A percentile compares a stretch with the other conserved stretches of the same genome.
Evolutionary conservation across 1,284 basidiomycete species (phyloP).

Genomic region (Boletus holoroseus): DNA sequence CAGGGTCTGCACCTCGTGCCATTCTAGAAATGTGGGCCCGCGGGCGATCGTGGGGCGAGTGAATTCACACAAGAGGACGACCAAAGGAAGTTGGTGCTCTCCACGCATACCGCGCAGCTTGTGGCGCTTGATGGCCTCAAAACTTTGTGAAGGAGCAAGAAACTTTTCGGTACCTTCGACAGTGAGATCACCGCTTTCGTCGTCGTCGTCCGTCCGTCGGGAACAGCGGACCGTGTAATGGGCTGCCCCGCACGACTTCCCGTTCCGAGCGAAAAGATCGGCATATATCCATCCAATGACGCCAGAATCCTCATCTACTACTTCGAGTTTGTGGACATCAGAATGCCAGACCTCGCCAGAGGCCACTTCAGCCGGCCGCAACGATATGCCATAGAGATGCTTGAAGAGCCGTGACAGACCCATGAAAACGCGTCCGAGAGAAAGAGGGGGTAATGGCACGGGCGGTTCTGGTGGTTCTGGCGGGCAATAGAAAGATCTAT

Average conservation of each 20-base stretch:
- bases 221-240: constrained; percentile 98
- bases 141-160: constrained; percentile 47
- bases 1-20: constrained; percentile 92
- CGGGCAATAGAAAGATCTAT: constrained; percentile 85
- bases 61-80: constrained; percentile 91
- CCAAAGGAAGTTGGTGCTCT: constrained; percentile 83
- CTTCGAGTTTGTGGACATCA: constrained; percentile 88
- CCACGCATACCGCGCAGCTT: constrained; percentile 57
- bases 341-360: constrained; percentile 87
- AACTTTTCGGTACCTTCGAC: constrained; percentile 39
- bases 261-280: constrained; percentile 81
- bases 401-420: constrained; percentile 81
- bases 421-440: constrained; percentile 82
- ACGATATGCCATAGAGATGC: constrained; percentile 81
- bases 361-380: constrained; percentile 62
- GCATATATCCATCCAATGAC: constrained; percentile 92
- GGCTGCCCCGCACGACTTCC: constrained; percentile 88
- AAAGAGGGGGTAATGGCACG: constrained; percentile 64
- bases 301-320: constrained; percentile 82
- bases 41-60: constrained; percentile 55
- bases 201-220: constrained; percentile 86
- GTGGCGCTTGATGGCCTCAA: constrained; percentile 57
- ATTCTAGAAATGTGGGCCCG: constrained; percentile 74
- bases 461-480: constrained; percentile 68
- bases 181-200: constrained; percentile 60